Evolutionary conservation across 2,329 filamentous ascomycete species (phyloP).

Genomic region (Talaromyces sp.): DNA sequence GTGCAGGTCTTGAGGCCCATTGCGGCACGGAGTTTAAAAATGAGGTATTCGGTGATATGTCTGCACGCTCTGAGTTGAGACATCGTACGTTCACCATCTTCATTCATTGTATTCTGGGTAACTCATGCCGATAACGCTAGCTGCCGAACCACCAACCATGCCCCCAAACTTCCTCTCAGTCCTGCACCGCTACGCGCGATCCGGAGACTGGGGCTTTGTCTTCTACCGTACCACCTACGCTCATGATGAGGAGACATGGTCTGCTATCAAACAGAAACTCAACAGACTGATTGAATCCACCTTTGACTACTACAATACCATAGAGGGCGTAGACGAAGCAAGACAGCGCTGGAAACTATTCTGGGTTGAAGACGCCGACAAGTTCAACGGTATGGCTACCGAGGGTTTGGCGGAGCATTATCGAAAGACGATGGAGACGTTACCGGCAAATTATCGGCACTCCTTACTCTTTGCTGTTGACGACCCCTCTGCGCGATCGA

Average conservation of each 20-base stretch:
- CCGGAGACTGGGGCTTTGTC: constrained; percentile 10
- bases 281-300: constrained; percentile 8
- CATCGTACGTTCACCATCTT: not conserved
- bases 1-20: constrained; percentile 13
- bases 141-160: not conserved
- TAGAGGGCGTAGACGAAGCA: constrained; percentile 10
- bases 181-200: not conserved
- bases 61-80: not conserved
- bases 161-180: constrained; percentile 3
- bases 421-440: not conserved
- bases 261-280: not conserved
- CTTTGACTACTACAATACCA: constrained; percentile 10
- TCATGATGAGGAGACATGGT: constrained; percentile 9
- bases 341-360: constrained; percentile 10
- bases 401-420: constrained; percentile 4
- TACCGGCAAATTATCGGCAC: constrained; percentile 10
- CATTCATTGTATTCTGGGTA: too few species aligned
- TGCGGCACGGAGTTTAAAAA: constrained; percentile 15
- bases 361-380: constrained; percentile 3
- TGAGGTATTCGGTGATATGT: constrained; percentile 12
- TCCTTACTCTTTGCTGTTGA: constrained; percentile 12
- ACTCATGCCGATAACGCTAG: not conserved
- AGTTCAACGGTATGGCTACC: not conserved
- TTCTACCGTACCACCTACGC: constrained; percentile 11
- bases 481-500: constrained; percentile 1